phyloP scores from a whole-genome alignment of 140 eudicot genomes.

The Stevia rebaudiana region DNA sequence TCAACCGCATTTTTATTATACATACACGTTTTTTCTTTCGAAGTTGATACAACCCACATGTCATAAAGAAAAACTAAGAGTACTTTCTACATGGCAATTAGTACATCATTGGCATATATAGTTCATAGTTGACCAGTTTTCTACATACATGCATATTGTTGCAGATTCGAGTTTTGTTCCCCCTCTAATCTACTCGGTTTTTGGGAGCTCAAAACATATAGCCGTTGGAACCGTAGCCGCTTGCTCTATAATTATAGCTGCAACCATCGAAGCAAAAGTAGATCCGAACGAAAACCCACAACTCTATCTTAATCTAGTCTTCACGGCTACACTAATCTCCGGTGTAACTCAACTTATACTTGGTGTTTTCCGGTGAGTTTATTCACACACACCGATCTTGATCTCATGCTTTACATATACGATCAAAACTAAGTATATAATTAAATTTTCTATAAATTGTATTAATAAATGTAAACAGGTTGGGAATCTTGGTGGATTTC shows the following conservation, averaged over 20 bases:
- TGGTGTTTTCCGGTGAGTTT: slow-evolving; percentile 65
- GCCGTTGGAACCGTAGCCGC: slow-evolving; percentile 97
- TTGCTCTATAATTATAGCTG: slow-evolving; percentile 58
- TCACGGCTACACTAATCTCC: slow-evolving; percentile 66
- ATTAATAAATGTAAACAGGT: slow-evolving; percentile 26
- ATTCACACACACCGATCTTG: not conserved
- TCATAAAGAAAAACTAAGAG: not conserved
- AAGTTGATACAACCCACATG: not conserved
- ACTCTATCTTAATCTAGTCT: slow-evolving; percentile 55
- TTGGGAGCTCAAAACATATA: slow-evolving; percentile 80
- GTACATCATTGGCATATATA: too few relatives aligned
- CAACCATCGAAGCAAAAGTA: slow-evolving; percentile 45
- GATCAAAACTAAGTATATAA: not conserved
- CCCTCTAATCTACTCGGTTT: slow-evolving; percentile 58
- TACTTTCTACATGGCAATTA: too few relatives aligned
- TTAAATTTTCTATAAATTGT: not conserved
- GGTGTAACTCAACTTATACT: slow-evolving; percentile 60
- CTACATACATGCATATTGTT: not conserved
- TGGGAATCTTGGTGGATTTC: slow-evolving; percentile 86
- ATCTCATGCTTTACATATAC: not conserved
- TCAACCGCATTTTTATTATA: too few relatives aligned
- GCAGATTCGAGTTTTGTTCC: slow-evolving; percentile 92
- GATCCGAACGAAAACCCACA: slow-evolving; percentile 26
- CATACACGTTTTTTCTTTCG: too few relatives aligned
- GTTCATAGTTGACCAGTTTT: too few relatives aligned